Conservation (phyloP, 345 rosid genomes). For the Triadica sebifera region DNA sequence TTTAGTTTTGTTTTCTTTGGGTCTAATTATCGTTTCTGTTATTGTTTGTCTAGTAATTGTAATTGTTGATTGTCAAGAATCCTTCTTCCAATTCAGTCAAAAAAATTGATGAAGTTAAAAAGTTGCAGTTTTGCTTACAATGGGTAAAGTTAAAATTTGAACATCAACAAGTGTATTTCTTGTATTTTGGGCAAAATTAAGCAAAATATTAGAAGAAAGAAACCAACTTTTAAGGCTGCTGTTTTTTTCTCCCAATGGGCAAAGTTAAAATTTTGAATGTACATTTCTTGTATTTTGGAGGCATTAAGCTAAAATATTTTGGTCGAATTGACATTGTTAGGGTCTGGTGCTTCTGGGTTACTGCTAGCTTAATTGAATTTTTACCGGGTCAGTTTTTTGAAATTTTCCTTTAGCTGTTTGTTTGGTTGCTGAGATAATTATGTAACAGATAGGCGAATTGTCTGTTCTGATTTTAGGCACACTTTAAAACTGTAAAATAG, state of each 20-base stretch:
- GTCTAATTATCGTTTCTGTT: not conserved
- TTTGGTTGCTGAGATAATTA: not conserved
- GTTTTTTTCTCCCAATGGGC: not conserved
- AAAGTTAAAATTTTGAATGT: not conserved
- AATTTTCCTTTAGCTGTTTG: not conserved
- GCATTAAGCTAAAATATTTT: not conserved
- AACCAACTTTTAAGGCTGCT: not conserved
- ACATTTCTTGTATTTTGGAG: not conserved
- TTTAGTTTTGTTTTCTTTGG: not conserved
- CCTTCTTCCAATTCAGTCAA: not conserved
- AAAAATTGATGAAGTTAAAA: no score
- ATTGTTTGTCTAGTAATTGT: not conserved
- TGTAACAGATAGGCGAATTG: not conserved
- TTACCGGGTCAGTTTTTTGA: not conserved
- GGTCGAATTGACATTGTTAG: not conserved
- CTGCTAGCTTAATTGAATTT: not conserved
- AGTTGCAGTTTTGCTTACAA: not conserved
- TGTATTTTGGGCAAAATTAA: no score
- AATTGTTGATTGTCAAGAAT: not conserved
- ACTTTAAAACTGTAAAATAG: not conserved
- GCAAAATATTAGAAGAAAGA: not conserved
- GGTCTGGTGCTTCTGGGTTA: not conserved
- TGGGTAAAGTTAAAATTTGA: no score
- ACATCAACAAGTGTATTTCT: no score
- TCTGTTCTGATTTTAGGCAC: not conserved